phyloP scores from a whole-genome alignment of 768 basidiomycete genomes.

The Naganishia vishniacii region DNA sequence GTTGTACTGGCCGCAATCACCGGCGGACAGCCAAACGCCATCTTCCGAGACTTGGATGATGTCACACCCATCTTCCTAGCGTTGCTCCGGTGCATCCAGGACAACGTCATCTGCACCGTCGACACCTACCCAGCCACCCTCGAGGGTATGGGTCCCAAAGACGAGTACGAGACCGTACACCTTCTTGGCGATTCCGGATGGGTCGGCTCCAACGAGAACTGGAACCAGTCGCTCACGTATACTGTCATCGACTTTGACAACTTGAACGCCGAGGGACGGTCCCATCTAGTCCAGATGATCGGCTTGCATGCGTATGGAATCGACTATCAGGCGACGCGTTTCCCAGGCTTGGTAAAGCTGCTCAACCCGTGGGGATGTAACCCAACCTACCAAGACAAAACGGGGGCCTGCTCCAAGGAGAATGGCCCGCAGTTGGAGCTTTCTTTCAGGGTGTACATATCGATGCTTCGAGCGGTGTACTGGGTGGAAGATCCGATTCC shows the following conservation, averaged over 20 bases:
- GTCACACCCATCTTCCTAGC: not conserved
- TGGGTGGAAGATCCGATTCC: slow-evolving; percentile 6
- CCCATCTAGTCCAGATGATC: not conserved
- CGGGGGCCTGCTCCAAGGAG: not conserved
- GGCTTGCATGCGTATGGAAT: slow-evolving; percentile 7
- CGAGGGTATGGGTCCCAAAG: slow-evolving; percentile 10
- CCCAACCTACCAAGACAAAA: not conserved
- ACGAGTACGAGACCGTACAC: slow-evolving; percentile 10
- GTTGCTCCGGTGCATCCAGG: not conserved
- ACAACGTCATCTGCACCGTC: slow-evolving; percentile 13
- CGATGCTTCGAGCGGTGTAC: slow-evolving; percentile 1
- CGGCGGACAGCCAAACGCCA: not conserved
- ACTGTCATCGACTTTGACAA: slow-evolving; percentile 13
- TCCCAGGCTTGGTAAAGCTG: slow-evolving; percentile 5
- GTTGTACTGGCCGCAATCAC: slow-evolving; percentile 1
- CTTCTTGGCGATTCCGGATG: slow-evolving; percentile 18
- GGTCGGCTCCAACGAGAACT: not conserved
- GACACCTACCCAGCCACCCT: slow-evolving; percentile 7
- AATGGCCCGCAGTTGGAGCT: slow-evolving; percentile 5
- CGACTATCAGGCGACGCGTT: not conserved
- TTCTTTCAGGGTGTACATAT: slow-evolving; percentile 10
- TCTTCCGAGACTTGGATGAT: not conserved
- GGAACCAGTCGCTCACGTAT: slow-evolving; percentile 2
- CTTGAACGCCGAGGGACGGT: slow-evolving; percentile 1
- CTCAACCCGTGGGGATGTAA: slow-evolving; percentile 17